These are phyloP conservation scores for Thymus quinquecostatus DNA, from an alignment of 257 asterid species.

Conservation along the genomic window DNA sequence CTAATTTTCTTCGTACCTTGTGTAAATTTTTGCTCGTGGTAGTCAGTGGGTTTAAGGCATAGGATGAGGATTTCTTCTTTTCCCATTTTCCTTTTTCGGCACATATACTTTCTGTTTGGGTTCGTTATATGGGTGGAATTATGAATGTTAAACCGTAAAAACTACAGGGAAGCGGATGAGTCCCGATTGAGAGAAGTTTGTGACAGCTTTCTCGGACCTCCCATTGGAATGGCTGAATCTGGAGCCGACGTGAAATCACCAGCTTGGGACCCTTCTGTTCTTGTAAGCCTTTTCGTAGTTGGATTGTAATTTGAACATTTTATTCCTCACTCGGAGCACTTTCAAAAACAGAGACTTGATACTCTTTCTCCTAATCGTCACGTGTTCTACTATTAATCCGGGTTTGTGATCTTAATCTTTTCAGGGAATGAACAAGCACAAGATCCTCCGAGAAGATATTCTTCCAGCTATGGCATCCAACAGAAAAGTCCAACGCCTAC, in stretches of 20 bases:
- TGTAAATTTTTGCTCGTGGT: slow-evolving; percentile 11
- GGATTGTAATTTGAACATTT: not conserved
- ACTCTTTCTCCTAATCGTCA: not conserved
- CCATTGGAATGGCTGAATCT: slow-evolving; percentile 74
- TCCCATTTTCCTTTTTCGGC: not conserved
- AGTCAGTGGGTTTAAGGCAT: not conserved
- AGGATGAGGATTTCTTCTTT: not conserved
- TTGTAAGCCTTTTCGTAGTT: slow-evolving; percentile 52
- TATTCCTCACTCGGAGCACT: not conserved
- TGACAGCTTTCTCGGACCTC: slow-evolving; percentile 97
- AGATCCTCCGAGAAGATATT: slow-evolving; percentile 90
- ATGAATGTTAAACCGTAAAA: slow-evolving; percentile 21
- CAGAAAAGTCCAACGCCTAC: slow-evolving; percentile 88
- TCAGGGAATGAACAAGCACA: slow-evolving; percentile 93
- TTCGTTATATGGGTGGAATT: not conserved
- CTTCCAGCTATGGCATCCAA: slow-evolving; percentile 99
- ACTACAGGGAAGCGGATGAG: slow-evolving; percentile 87
- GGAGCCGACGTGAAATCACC: slow-evolving; percentile 45
- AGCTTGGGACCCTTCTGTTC: slow-evolving; percentile 82
- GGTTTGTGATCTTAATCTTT: slow-evolving; percentile 15
- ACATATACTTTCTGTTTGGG: not conserved
- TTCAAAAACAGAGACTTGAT: not conserved
- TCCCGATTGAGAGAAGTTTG: slow-evolving; percentile 92
- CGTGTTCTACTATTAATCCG: not conserved
- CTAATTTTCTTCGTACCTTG: not conserved